These are phyloP conservation scores for Phytophthora pluvialis DNA, from an alignment of 352 stramenopile species.

Conservation along the genomic window DNA sequence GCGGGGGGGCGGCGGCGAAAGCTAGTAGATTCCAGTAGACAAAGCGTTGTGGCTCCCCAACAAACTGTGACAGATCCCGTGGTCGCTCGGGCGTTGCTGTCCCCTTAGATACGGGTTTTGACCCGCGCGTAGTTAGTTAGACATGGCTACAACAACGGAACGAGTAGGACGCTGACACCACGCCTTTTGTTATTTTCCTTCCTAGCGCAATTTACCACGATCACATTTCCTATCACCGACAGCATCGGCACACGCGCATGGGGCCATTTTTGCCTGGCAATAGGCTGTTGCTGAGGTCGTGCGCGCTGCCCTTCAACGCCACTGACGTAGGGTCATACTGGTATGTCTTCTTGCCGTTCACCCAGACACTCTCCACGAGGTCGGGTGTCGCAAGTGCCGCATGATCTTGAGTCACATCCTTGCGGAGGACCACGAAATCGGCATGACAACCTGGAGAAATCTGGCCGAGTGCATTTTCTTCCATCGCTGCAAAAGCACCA, in stretches of 20 bases:
- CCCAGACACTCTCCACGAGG: constrained; percentile 70
- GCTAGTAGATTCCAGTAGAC: too few relatives aligned
- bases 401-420: constrained; percentile 57
- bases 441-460: constrained; percentile 57
- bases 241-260: constrained; percentile 70
- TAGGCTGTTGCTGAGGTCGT: constrained; percentile 65
- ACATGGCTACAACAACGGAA: too few relatives aligned
- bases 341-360: constrained; percentile 65
- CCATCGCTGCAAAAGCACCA: constrained; percentile 67
- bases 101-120: too few relatives aligned
- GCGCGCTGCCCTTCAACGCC: background rate
- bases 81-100: too few relatives aligned
- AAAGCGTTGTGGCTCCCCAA: too few relatives aligned
- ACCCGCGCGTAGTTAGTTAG: too few relatives aligned
- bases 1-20: too few relatives aligned
- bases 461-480: constrained; percentile 60
- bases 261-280: constrained; percentile 78
- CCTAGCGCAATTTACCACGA: too few relatives aligned
- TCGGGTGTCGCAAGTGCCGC: constrained; percentile 47
- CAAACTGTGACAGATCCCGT: too few relatives aligned
- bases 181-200: too few relatives aligned
- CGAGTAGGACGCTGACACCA: too few relatives aligned
- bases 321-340: constrained; percentile 39
- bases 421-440: constrained; percentile 79
- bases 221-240: constrained; percentile 27